These are phyloP conservation scores for Fusarium napiforme DNA, from an alignment of 2,329 filamentous ascomycete species.

Conservation along the genomic window DNA sequence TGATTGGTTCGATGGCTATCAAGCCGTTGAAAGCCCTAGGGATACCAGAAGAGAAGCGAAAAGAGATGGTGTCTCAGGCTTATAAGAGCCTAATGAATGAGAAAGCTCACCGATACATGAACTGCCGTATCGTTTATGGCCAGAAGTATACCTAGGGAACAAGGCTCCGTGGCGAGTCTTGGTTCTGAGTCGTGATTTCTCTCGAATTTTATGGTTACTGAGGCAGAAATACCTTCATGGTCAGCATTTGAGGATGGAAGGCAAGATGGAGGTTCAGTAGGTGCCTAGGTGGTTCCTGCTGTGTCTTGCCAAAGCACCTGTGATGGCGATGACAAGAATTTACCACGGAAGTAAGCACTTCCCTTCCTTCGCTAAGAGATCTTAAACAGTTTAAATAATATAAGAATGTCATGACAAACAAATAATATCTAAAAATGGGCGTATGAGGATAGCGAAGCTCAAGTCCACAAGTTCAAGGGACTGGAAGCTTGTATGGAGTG, in stretches of 20 bases:
- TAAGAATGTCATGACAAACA: background rate
- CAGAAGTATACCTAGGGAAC: conserved; percentile 49
- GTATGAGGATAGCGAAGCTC: background rate
- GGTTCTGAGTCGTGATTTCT: background rate
- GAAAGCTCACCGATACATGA: conserved; percentile 56
- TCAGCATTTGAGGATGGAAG: background rate
- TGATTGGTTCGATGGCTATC: conserved; percentile 55
- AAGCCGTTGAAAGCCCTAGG: conserved; percentile 55
- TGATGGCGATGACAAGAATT: background rate
- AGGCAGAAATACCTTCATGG: background rate
- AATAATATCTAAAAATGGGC: background rate
- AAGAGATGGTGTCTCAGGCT: conserved; percentile 47
- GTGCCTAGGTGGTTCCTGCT: background rate
- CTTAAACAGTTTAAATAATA: background rate
- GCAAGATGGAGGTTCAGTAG: background rate
- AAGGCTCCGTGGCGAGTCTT: background rate
- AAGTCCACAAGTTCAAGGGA: background rate
- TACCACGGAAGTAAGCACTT: background rate
- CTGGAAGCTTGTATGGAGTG: conserved; percentile 15
- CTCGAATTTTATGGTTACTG: background rate
- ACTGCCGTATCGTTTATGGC: conserved; percentile 56
- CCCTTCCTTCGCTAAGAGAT: background rate
- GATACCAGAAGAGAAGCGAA: conserved; percentile 49
- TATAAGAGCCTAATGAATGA: conserved; percentile 50
- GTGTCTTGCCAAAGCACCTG: background rate